Conservation (phyloP, 2,329 filamentous ascomycete species). For the Colletotrichum australisinense region DNA sequence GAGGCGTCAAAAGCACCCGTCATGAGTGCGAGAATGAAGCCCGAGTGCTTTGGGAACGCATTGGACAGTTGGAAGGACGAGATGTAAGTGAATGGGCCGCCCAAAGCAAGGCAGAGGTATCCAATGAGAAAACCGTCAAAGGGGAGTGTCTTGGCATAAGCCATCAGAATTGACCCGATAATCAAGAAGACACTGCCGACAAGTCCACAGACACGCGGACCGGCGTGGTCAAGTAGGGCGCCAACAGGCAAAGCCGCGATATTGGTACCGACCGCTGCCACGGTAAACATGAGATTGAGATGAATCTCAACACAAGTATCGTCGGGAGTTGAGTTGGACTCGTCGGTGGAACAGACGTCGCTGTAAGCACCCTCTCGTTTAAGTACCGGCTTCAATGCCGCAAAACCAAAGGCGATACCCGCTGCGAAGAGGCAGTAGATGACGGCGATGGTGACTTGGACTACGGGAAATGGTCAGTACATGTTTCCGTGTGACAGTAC, state of each 20-base stretch:
- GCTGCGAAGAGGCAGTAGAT: conserved; percentile 56
- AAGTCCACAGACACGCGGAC: conserved; percentile 80
- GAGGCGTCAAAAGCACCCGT: conserved; percentile 88
- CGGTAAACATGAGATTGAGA: conserved; percentile 93
- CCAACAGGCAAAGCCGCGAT: conserved; percentile 88
- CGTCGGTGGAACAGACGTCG: conserved; percentile 63
- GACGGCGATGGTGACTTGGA: conserved; percentile 51
- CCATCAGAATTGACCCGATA: conserved; percentile 78
- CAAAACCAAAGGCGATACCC: conserved; percentile 86
- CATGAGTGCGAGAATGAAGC: conserved; percentile 82
- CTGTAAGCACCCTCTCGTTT: conserved; percentile 79
- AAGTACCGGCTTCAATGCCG: conserved; percentile 84
- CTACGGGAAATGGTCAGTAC: conserved; percentile 38
- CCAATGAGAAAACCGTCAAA: conserved; percentile 82
- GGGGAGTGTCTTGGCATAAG: conserved; percentile 70
- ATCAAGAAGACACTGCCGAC: conserved; percentile 77
- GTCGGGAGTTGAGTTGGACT: conserved; percentile 38
- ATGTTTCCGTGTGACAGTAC: neutral
- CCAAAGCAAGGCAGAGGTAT: conserved; percentile 81
- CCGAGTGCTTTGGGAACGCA: conserved; percentile 81
- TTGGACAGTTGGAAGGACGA: conserved; percentile 88
- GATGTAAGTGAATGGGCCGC: conserved; percentile 85
- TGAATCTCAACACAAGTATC: conserved; percentile 66
- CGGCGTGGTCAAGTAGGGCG: conserved; percentile 84
- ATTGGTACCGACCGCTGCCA: conserved; percentile 89